Conservation (phyloP, 2,329 filamentous ascomycete genomes). For the Laburnicola sp. region DNA sequence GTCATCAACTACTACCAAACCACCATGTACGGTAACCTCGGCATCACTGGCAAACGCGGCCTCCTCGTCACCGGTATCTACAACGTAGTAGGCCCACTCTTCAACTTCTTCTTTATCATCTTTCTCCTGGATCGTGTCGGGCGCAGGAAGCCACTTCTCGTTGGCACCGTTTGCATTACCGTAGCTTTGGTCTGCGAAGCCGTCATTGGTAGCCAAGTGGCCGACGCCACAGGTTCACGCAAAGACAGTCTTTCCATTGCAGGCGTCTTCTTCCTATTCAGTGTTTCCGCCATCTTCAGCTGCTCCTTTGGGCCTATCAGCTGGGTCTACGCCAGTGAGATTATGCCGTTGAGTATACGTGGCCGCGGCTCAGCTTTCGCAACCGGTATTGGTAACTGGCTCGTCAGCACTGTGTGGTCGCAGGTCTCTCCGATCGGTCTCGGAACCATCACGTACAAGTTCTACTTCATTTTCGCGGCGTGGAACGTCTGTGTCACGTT, state of each 20-base stretch:
- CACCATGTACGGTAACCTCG: constrained; percentile 61
- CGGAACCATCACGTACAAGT: constrained; percentile 55
- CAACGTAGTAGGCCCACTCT: constrained; percentile 61
- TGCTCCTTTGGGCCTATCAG: constrained; percentile 45
- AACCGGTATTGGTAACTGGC: constrained; percentile 62
- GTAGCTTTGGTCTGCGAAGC: constrained; percentile 64
- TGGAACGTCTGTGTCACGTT: constrained; percentile 53
- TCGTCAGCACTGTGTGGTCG: constrained; percentile 61
- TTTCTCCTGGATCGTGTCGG: constrained; percentile 59
- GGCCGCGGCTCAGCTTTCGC: constrained; percentile 62
- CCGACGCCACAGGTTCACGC: constrained; percentile 33
- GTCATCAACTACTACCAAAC: constrained; percentile 67
- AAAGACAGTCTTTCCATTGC: constrained; percentile 36
- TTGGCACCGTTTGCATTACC: constrained; percentile 58
- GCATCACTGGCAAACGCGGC: constrained; percentile 58
- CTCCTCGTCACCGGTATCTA: constrained; percentile 64
- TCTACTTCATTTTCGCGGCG: constrained; percentile 61
- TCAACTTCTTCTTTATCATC: constrained; percentile 63
- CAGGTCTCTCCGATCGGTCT: constrained; percentile 61
- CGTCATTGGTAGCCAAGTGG: constrained; percentile 51
- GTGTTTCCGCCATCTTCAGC: constrained; percentile 44
- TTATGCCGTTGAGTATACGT: constrained; percentile 66
- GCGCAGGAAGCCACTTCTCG: constrained; percentile 57
- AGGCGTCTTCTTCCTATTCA: constrained; percentile 53
- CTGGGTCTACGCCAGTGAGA: constrained; percentile 69